Evolutionary conservation across 208 protist genomes (phyloP).

Genomic region (Paratrypanosoma confusum): DNA sequence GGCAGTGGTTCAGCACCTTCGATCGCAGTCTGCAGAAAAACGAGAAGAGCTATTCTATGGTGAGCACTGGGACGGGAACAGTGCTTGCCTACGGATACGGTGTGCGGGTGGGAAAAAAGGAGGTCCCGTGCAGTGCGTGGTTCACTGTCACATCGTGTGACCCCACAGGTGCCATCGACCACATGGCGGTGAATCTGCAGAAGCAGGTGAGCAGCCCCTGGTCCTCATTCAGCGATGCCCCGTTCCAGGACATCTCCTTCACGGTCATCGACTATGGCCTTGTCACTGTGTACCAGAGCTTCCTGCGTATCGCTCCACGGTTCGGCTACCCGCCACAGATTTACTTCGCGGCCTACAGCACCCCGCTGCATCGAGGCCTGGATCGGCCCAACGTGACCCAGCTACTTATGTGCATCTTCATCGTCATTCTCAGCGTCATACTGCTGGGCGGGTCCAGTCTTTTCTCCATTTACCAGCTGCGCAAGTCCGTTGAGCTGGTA

Average conservation of each 20-base stretch:
- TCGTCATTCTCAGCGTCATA: constrained; percentile 36
- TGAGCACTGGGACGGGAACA: constrained; percentile 18
- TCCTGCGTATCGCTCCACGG: too few species aligned
- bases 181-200: too few species aligned
- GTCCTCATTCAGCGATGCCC: too few species aligned
- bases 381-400: constrained; percentile 21
- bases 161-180: too few species aligned
- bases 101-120: too few species aligned
- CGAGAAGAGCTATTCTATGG: constrained; percentile 23
- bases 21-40: constrained; percentile 23
- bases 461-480: constrained; percentile 25
- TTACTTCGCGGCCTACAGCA: constrained; percentile 44
- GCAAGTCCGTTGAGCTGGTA: constrained; percentile 31
- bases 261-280: too few species aligned
- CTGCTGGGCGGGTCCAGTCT: constrained; percentile 30
- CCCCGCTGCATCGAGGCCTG: constrained; percentile 18
- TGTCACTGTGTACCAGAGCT: too few species aligned
- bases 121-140: too few species aligned
- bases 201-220: too few species aligned
- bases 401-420: constrained; percentile 37
- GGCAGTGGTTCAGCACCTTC: constrained; percentile 25
- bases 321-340: too few species aligned
- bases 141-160: too few species aligned
- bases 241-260: too few species aligned
- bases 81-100: constrained; percentile 23